phyloP scores from a whole-genome alignment of 371 early-diverging fungal genomes.

The Lichtheimia ornata region DNA sequence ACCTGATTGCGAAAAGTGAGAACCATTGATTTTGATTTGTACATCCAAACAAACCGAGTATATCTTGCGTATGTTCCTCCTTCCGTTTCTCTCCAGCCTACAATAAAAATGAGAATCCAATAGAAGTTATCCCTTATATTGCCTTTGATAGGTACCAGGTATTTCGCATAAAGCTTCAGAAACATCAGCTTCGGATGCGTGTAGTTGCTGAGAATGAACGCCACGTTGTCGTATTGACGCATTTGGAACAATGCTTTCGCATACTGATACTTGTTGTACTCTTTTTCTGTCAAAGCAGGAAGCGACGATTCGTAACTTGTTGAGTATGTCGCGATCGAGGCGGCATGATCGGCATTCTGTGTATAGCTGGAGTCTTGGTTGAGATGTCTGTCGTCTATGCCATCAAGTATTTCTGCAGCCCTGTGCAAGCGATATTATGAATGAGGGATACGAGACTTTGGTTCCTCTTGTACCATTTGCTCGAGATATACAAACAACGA shows the following conservation, averaged over 20 bases:
- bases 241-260: slow-evolving; percentile 75
- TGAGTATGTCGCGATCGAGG: slow-evolving; percentile 10
- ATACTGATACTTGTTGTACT: slow-evolving; percentile 59
- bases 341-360: neutral
- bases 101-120: neutral
- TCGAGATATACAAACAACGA: slow-evolving; percentile 66
- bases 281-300: slow-evolving; percentile 31
- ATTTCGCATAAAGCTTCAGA: slow-evolving; percentile 70
- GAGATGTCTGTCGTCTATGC: slow-evolving; percentile 35
- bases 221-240: slow-evolving; percentile 70
- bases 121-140: neutral
- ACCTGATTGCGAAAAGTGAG: slow-evolving; percentile 23
- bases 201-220: slow-evolving; percentile 49
- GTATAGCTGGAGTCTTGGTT: slow-evolving; percentile 17
- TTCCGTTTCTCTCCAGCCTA: slow-evolving; percentile 66
- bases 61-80: slow-evolving; percentile 60
- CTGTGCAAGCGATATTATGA: slow-evolving; percentile 28
- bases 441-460: neutral
- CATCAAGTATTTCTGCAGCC: slow-evolving; percentile 73
- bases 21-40: neutral
- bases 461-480: slow-evolving; percentile 63
- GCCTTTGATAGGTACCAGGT: slow-evolving; percentile 43
- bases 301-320: slow-evolving; percentile 22
- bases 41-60: slow-evolving; percentile 37
- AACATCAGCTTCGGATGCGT: slow-evolving; percentile 57